Percentiles rank a stretch among this genome's conserved stretches.
Conservation (phyloP, 1,284 basidiomycete species). For the Cryptococcus jaspeensis region DNA sequence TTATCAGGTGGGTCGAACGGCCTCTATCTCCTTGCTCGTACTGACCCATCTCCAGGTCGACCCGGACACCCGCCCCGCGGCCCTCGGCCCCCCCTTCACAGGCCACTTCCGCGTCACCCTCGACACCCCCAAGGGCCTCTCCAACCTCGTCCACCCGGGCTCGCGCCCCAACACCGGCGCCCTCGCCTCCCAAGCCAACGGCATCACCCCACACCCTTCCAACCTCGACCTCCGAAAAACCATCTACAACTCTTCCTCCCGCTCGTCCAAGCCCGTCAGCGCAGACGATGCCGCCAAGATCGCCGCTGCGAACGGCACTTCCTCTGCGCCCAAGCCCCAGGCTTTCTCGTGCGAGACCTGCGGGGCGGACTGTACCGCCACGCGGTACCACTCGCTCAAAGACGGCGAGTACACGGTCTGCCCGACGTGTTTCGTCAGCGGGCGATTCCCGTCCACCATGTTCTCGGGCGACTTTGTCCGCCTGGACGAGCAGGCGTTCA, state of each 20-base stretch:
- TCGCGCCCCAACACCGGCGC: constrained; percentile 57
- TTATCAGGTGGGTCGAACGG: constrained; percentile 71
- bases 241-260: constrained; percentile 83
- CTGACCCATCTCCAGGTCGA: constrained; percentile 69
- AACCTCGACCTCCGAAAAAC: constrained; percentile 76
- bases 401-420: constrained; percentile 88
- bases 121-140: constrained; percentile 92
- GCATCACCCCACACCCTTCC: constrained; percentile 61
- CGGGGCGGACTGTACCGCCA: constrained; percentile 83
- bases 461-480: constrained; percentile 98
- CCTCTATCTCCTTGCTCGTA: not conserved
- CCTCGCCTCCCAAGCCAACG: constrained; percentile 52
- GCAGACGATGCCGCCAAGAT: constrained; percentile 62
- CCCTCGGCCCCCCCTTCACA: constrained; percentile 94
- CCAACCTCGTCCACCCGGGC: constrained; percentile 86
- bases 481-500: constrained; percentile 63
- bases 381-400: constrained; percentile 91
- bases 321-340: constrained; percentile 53
- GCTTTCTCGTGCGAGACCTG: constrained; percentile 89
- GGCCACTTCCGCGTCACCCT: constrained; percentile 97
- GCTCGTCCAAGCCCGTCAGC: constrained; percentile 62
- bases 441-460: constrained; percentile 93
- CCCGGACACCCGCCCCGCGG: constrained; percentile 89
- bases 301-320: constrained; percentile 56
- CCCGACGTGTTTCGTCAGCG: constrained; percentile 88